These are phyloP conservation scores for Asterionellopsis glacialis DNA, from an alignment of 108 stramenopile genomes.

Conservation along the genomic window DNA sequence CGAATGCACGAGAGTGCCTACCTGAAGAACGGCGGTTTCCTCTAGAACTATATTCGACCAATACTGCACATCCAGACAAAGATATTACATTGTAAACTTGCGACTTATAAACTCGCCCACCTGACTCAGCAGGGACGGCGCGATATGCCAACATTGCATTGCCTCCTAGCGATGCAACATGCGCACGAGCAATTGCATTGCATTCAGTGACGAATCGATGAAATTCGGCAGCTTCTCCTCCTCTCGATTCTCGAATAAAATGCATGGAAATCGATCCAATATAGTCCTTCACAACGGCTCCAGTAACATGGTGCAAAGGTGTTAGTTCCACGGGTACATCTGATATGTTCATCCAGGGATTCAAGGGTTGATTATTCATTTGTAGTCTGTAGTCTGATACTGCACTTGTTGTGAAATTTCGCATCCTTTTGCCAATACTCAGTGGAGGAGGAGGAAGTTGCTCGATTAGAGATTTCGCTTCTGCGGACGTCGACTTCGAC, in stretches of 20 bases:
- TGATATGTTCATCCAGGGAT: slow-evolving; percentile 34
- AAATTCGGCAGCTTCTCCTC: slow-evolving; percentile 79
- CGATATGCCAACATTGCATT: slow-evolving; percentile 90
- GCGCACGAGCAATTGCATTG: slow-evolving; percentile 87
- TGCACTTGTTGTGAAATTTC: neutral
- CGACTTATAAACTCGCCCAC: slow-evolving; percentile 83
- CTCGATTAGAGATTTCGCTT: neutral
- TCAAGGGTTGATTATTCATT: neutral
- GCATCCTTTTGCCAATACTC: neutral
- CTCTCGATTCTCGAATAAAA: slow-evolving; percentile 84
- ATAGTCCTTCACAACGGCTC: slow-evolving; percentile 69
- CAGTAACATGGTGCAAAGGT: slow-evolving; percentile 64
- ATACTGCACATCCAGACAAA: slow-evolving; percentile 59
- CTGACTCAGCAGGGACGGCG: slow-evolving; percentile 81
- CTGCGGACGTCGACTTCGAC: neutral
- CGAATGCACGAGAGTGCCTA: no score
- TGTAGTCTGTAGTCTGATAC: neutral
- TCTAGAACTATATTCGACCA: slow-evolving; percentile 32
- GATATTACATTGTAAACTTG: slow-evolving; percentile 88
- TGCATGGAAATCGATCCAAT: slow-evolving; percentile 83
- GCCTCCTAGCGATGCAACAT: slow-evolving; percentile 82
- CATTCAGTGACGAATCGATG: slow-evolving; percentile 87
- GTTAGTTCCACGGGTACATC: slow-evolving; percentile 79
- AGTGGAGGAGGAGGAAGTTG: slow-evolving; percentile 14
- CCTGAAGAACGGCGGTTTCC: neutral